These are phyloP conservation scores for Pouteria glomerata DNA, from an alignment of 148 eudicot genomes.

Conservation along the genomic window DNA sequence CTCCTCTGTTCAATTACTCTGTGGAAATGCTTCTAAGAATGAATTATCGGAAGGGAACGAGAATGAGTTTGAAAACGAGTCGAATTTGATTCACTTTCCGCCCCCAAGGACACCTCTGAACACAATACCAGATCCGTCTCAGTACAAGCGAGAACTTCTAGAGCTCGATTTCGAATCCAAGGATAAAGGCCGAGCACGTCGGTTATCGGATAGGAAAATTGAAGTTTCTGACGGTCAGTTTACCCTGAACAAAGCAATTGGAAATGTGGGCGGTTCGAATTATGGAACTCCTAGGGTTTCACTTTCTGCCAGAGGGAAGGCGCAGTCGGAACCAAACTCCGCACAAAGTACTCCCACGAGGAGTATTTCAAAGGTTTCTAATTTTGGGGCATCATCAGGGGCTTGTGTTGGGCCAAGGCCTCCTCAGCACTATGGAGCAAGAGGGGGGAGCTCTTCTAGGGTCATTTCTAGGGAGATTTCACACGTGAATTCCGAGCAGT, in stretches of 20 bases:
- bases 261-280: conserved; percentile 9
- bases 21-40: conserved; percentile 4
- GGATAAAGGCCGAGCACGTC: neutral
- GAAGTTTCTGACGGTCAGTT: conserved; percentile 10
- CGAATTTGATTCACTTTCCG: conserved; percentile 8
- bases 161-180: conserved; percentile 15
- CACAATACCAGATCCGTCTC: conserved; percentile 54
- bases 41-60: conserved; percentile 28
- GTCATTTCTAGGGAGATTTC: conserved; percentile 36
- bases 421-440: conserved; percentile 19
- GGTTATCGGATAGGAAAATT: neutral
- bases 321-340: conserved; percentile 34
- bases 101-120: conserved; percentile 45
- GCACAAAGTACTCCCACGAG: conserved; percentile 45
- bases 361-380: conserved; percentile 24
- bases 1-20: neutral
- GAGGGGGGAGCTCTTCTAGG: conserved; percentile 28
- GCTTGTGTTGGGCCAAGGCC: conserved; percentile 18
- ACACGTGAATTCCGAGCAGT: conserved; percentile 18
- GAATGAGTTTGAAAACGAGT: conserved; percentile 24
- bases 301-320: conserved; percentile 24
- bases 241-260: conserved; percentile 10
- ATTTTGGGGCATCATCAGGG: conserved; percentile 16
- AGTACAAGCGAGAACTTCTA: conserved; percentile 14
- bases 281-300: conserved; percentile 24